Base-by-base conservation (phyloP, 2,329 filamentous ascomycete genomes). In the Akanthomyces muscarius region DNA sequence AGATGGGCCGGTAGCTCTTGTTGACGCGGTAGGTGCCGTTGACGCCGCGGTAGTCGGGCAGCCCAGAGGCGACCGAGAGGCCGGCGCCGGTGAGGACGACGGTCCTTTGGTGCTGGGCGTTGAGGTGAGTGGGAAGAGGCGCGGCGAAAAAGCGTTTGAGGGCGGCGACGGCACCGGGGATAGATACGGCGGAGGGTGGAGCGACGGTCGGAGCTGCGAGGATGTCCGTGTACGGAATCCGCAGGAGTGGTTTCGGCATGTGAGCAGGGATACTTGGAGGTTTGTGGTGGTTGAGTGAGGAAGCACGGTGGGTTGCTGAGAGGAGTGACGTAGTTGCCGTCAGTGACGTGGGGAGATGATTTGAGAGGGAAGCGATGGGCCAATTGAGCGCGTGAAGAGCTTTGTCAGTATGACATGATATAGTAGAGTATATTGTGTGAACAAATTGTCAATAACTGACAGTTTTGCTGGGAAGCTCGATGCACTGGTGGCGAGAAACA, bases 21-120 rank as follows among this genome's bases (percentile, higher is more conserved):
- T 98, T 98, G 71, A 95, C 83, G 50, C 92, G 89, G 73, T 99
- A 99, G 10, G 94, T 98, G 65, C 95, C 95, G 67, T 93, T 90
- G 57, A 85, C 82, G 23, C 95, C 95, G 62, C 95, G 83, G 75
- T 99, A 99, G 76, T 99, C 95, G 36, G 94, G 90, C 38, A 99
- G 83, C 0, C 95, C 95, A 13, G 92, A 97, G 4, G 93, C 91
- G 10, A 98, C 94, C 1, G 92, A 97, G 57, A 99, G 90, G 3
- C 95, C 95, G 3, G 95, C 95, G 13, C 95, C 95, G 0, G 93
- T 88, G 77, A 81, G 80, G 69, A 81, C 77, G 61, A 81, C 79
- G 11, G 81, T 83, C 30, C 76, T 75, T 42, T 78, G 70, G 79
- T 78, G 21, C 41, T 3, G 33, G 44, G 51, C 21, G 51, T 11